Conservation (phyloP, 768 basidiomycete species). For the Albatrellus ellisii region DNA sequence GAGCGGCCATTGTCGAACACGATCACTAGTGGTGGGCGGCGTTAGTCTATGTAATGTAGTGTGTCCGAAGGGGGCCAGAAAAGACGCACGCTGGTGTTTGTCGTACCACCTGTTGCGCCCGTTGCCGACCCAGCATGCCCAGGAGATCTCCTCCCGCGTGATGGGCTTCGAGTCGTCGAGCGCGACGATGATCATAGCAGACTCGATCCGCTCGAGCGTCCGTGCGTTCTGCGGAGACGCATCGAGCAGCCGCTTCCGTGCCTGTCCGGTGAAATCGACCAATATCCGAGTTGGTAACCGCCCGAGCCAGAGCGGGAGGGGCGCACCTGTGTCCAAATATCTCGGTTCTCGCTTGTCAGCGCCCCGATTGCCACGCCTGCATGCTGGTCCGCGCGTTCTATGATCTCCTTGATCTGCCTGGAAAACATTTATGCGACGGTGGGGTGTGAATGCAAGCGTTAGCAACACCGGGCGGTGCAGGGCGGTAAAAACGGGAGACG, state of each 20-base stretch:
- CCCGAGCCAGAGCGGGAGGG: too few species aligned
- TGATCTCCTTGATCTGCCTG: conserved; percentile 59
- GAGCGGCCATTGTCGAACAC: conserved; percentile 93
- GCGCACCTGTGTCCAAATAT: conserved; percentile 74
- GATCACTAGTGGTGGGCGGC: conserved; percentile 45
- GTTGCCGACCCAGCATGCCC: conserved; percentile 81
- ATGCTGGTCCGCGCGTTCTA: conserved; percentile 41
- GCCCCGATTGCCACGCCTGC: conserved; percentile 48
- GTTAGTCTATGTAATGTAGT: too few species aligned
- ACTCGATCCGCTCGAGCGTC: conserved; percentile 71
- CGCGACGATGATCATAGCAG: conserved; percentile 77
- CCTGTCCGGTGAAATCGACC: conserved; percentile 20
- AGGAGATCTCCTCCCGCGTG: conserved; percentile 70
- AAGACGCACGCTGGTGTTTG: conserved; percentile 71
- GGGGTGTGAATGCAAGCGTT: background rate
- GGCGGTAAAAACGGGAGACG: background rate
- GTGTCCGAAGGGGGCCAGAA: too few species aligned
- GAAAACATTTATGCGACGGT: too few species aligned
- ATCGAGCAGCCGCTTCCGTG: conserved; percentile 47
- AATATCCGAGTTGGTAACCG: conserved; percentile 6
- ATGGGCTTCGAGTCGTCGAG: conserved; percentile 77
- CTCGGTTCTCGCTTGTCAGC: conserved; percentile 81
- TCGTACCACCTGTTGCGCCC: conserved; percentile 91
- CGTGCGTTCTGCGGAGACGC: conserved; percentile 52
- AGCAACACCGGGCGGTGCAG: background rate